Base-by-base conservation (phyloP, 352 stramenopile genomes). In the Phytophthora agathidicida region DNA sequence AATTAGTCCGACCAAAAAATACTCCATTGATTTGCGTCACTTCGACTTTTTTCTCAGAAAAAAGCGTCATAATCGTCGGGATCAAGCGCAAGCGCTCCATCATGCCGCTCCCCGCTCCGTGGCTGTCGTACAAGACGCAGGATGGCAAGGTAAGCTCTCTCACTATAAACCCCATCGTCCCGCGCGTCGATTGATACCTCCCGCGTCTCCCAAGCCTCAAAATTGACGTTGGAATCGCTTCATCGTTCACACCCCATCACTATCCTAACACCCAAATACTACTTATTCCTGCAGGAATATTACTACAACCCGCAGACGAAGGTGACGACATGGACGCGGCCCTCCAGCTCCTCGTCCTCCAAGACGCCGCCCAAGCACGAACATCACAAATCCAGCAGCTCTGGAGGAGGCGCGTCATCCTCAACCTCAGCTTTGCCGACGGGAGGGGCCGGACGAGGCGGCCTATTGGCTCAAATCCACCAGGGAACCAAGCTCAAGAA, bases 271-370 rank as follows among this genome's bases (percentile, higher is more conserved):
- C n/a, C n/a, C n/a, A n/a, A n/a, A n/a, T n/a, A n/a, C n/a, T n/a
- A n/a, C n/a, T n/a, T n/a, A n/a, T 30, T 27, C 7, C 6, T 24
- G 2, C 47, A 95, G 86, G 85, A 93, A 70, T 96, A 96, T 68
- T 96, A 93, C 68, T 96, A 96, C 73, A 94, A 96, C 51, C 73
- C 81, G n/a, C 65, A 89, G 51, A 94, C 83, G 3, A 95, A 96
- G 58, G 83, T 88, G 53, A 96, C 88, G 48, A 94, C 84, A 39
- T 96, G 88, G 88, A 88, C 93, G 27, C 77, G 75, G 9, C 86
- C 85, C 7, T 44, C 58, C 6, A 37, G 45, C 17, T 61, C 67
- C 7, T 54, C 52, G 4, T 53, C 74, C 10, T 42, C 68, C 19
- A 44, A 75, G 47, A 74, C 61, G 16, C 56, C 66, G 11, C 57